Evolutionary conservation across 2,329 filamentous ascomycete genomes (phyloP).

Genomic region (Proliferodiscus dingleyae): DNA sequence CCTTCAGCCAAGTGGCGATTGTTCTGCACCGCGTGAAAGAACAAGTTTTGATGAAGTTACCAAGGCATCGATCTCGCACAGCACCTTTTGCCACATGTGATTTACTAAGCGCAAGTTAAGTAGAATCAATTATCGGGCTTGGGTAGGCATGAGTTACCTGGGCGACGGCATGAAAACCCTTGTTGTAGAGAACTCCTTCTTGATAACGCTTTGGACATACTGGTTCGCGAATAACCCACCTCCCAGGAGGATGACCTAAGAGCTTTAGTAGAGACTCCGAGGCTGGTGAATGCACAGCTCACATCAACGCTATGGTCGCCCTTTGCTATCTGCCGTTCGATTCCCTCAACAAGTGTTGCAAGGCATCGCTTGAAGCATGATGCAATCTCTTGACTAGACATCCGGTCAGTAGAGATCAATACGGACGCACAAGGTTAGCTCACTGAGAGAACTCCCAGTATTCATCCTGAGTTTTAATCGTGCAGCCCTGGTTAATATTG

Average conservation of each 20-base stretch:
- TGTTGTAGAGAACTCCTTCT: not conserved
- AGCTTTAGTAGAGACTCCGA: not conserved
- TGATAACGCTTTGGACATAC: conserved; percentile 1
- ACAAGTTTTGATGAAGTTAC: conserved; percentile 3
- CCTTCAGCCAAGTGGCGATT: conserved; percentile 1
- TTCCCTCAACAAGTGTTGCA: conserved; percentile 1
- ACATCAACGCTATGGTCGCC: conserved; percentile 3
- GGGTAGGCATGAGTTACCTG: not conserved
- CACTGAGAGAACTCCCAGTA: not conserved
- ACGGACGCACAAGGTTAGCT: not conserved
- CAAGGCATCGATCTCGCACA: conserved; percentile 3
- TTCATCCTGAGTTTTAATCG: not conserved
- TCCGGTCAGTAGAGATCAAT: not conserved
- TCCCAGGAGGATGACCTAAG: conserved; percentile 10
- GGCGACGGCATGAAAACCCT: conserved; percentile 1
- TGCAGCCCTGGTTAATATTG: not conserved
- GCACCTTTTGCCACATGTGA: conserved; percentile 10
- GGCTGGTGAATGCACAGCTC: not conserved
- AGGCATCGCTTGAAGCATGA: conserved; percentile 9
- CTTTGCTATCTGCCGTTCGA: not conserved
- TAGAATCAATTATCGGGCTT: not conserved
- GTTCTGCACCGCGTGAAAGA: conserved; percentile 2
- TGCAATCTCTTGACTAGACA: conserved; percentile 7
- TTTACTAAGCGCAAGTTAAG: conserved; percentile 5
- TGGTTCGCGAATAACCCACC: conserved; percentile 9